phyloP scores from a whole-genome alignment of 495 filamentous ascomycete species.

The Aspergillus bridgeri region DNA sequence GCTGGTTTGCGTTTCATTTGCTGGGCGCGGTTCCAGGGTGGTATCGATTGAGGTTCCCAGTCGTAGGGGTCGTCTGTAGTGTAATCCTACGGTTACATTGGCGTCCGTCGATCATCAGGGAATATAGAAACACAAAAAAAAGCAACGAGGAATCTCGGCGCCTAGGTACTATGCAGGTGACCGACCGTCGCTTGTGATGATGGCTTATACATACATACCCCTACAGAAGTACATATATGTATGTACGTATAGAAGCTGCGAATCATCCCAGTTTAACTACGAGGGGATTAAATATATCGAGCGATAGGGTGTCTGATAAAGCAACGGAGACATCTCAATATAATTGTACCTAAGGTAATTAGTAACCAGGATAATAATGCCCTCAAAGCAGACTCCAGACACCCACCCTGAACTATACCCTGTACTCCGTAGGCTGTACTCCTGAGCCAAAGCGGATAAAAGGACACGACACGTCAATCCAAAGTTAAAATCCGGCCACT shows the following conservation, averaged over 20 bases:
- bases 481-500: neutral
- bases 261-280: too few relatives aligned
- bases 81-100: neutral
- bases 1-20: neutral
- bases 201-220: too few relatives aligned
- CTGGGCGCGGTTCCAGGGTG: neutral
- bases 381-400: too few relatives aligned
- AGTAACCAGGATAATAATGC: too few relatives aligned
- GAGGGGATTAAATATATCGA: too few relatives aligned
- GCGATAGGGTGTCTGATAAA: too few relatives aligned
- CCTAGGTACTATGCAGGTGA: neutral
- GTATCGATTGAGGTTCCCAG: neutral
- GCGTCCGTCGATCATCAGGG: neutral
- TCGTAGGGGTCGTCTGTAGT: neutral
- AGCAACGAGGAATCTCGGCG: neutral
- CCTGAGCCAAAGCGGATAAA: neutral
- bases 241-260: neutral
- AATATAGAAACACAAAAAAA: neutral
- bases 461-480: neutral
- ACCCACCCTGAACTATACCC: too few relatives aligned
- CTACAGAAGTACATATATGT: too few relatives aligned
- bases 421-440: too few relatives aligned
- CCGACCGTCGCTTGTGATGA: neutral
- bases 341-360: too few relatives aligned
- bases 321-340: too few relatives aligned